Conservation (phyloP, 2,329 filamentous ascomycete genomes). For the Hymenoscyphus salicellus region DNA sequence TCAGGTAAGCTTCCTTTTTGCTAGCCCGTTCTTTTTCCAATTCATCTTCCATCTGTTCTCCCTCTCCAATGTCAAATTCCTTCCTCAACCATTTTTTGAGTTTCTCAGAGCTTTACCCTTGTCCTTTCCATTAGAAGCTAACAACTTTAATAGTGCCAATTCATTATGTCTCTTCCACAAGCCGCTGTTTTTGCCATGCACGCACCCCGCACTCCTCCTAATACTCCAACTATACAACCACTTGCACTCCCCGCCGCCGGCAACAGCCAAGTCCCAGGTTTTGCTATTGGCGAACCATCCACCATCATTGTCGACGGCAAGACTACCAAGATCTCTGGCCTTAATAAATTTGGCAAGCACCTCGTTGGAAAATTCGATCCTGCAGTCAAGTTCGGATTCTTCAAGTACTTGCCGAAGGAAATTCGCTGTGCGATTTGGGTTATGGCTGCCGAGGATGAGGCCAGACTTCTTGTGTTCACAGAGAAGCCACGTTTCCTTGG, state of each 20-base stretch:
- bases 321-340: not conserved
- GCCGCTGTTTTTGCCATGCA: too few relatives aligned
- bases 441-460: not conserved
- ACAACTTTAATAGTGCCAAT: too few relatives aligned
- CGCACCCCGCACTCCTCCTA: too few relatives aligned
- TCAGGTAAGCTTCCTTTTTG: too few relatives aligned
- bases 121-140: too few relatives aligned
- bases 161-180: too few relatives aligned
- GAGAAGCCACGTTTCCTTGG: not conserved
- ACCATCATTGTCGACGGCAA: not conserved
- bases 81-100: too few relatives aligned
- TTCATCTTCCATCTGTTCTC: too few relatives aligned
- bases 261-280: not conserved
- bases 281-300: not conserved
- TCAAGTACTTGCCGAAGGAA: slow-evolving; percentile 16
- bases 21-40: too few relatives aligned
- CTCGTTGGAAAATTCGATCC: not conserved
- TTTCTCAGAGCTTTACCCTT: too few relatives aligned
- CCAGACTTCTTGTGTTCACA: not conserved
- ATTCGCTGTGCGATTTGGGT: slow-evolving; percentile 13
- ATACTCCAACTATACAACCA: not conserved
- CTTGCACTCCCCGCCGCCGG: not conserved
- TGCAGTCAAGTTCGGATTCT: not conserved
- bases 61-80: too few relatives aligned
- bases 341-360: not conserved